Evolutionary conservation across 495 filamentous ascomycete species (phyloP).

Genomic region (Bombardia bombarda): DNA sequence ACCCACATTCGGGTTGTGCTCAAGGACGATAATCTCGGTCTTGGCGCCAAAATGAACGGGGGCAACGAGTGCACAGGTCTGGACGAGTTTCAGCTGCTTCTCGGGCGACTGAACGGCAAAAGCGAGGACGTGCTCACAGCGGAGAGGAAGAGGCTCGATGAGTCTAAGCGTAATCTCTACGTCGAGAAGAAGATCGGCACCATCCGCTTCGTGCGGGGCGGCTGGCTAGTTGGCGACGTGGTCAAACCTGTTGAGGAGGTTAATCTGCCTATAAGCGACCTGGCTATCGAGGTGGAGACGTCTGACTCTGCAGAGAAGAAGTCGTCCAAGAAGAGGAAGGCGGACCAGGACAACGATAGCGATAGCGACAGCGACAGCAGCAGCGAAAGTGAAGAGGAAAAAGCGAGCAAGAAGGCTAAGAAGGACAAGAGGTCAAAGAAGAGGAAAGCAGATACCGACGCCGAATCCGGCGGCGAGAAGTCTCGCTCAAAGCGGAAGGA

Average conservation of each 20-base stretch:
- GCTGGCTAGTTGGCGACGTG: constrained; percentile 62
- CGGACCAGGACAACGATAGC: constrained; percentile 18
- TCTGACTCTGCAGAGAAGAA: constrained; percentile 26
- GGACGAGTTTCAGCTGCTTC: constrained; percentile 70
- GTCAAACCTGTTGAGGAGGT: constrained; percentile 9
- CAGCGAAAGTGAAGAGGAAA: constrained; percentile 18
- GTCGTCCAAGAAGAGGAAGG: constrained; percentile 38
- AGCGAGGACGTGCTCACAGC: constrained; percentile 56
- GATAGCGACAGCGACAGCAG: too few relatives aligned
- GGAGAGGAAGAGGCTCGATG: constrained; percentile 54
- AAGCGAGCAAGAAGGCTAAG: constrained; percentile 25
- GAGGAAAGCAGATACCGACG: constrained; percentile 25
- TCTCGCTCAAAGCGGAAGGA: constrained; percentile 27
- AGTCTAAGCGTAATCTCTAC: constrained; percentile 58
- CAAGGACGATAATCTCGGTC: constrained; percentile 83
- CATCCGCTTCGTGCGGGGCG: constrained; percentile 75
- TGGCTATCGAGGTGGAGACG: background rate
- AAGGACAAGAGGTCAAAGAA: constrained; percentile 34
- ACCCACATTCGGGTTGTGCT: constrained; percentile 71
- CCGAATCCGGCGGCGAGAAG: constrained; percentile 15
- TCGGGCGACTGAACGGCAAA: constrained; percentile 87
- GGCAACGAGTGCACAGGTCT: constrained; percentile 73
- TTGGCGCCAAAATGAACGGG: constrained; percentile 66
- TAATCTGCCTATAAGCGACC: background rate
- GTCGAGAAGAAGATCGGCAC: constrained; percentile 60